These are phyloP conservation scores for Kwoniella heveanensis DNA, from an alignment of 768 basidiomycete genomes.

Conservation along the genomic window DNA sequence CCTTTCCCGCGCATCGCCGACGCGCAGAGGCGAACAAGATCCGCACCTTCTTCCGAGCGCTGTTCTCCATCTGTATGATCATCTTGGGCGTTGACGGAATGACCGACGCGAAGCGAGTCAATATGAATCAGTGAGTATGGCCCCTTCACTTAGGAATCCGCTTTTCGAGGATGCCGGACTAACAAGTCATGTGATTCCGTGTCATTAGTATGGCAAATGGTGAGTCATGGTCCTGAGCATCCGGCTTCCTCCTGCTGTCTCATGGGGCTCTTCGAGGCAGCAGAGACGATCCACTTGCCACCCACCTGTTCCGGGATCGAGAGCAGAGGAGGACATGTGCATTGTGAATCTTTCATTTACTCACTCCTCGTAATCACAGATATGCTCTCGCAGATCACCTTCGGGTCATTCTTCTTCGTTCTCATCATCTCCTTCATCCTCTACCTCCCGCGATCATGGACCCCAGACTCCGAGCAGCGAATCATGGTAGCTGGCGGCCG, in stretches of 20 bases:
- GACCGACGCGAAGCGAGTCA: constrained; percentile 27
- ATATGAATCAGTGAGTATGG: constrained; percentile 23
- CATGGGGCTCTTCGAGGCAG: too few species aligned
- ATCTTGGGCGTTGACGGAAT: constrained; percentile 38
- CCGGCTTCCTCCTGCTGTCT: too few species aligned
- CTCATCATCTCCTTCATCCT: constrained; percentile 33
- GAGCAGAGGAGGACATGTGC: too few species aligned
- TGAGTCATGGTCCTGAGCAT: neutral
- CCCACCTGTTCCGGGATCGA: too few species aligned
- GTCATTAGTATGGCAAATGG: neutral
- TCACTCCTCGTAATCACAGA: constrained; percentile 17
- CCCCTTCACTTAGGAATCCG: too few species aligned
- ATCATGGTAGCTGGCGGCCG: neutral
- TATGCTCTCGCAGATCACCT: constrained; percentile 23
- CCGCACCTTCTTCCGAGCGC: constrained; percentile 37
- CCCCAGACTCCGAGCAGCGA: constrained; percentile 1
- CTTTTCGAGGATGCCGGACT: too few species aligned
- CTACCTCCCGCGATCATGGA: constrained; percentile 35
- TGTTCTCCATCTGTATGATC: constrained; percentile 26
- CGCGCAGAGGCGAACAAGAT: constrained; percentile 42
- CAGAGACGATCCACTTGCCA: too few species aligned
- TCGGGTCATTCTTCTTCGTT: constrained; percentile 33
- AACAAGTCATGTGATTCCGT: too few species aligned
- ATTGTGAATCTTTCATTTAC: too few species aligned
- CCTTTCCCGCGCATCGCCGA: too few species aligned